A percentile compares a stretch with the other conserved stretches of the same genome.
Evolutionary conservation across 306 rosid species (phyloP).

Genomic region (Arachis hypogaea): DNA sequence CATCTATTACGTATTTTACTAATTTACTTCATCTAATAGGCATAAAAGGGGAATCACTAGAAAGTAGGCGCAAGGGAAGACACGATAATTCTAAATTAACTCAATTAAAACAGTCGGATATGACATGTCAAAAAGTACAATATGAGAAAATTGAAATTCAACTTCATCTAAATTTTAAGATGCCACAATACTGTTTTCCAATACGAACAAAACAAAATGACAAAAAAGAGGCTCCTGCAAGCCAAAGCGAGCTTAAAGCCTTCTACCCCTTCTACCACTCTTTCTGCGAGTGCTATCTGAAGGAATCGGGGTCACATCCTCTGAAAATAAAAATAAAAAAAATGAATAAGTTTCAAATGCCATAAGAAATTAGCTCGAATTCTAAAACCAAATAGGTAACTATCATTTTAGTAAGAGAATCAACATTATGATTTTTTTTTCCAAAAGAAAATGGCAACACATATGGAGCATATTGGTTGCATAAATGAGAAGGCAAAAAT

Average conservation of each 20-base stretch:
- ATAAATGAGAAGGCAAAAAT: background rate
- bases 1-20: background rate
- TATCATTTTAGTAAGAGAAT: no score
- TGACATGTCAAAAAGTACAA: conserved; percentile 32
- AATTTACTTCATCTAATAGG: background rate
- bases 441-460: background rate
- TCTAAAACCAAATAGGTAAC: background rate
- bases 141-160: conserved; percentile 44
- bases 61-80: background rate
- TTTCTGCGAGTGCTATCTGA: conserved; percentile 83
- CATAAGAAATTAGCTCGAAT: background rate
- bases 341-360: background rate
- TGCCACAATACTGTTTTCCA: conserved; percentile 30
- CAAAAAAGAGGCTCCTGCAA: background rate
- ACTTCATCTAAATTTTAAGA: conserved; percentile 28
- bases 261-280: conserved; percentile 89
- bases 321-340: conserved; percentile 43
- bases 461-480: background rate
- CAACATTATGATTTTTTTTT: no score
- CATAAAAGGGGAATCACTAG: background rate
- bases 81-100: conserved; percentile 9
- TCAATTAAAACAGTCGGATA: conserved; percentile 15
- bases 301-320: conserved; percentile 88
- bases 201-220: conserved; percentile 14
- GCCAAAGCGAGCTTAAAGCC: conserved; percentile 54